Evolutionary conservation across 331 rosid species (phyloP), one percentile per base, ranked within the genome.

Genomic region (Stylosanthes scabra): DNA sequence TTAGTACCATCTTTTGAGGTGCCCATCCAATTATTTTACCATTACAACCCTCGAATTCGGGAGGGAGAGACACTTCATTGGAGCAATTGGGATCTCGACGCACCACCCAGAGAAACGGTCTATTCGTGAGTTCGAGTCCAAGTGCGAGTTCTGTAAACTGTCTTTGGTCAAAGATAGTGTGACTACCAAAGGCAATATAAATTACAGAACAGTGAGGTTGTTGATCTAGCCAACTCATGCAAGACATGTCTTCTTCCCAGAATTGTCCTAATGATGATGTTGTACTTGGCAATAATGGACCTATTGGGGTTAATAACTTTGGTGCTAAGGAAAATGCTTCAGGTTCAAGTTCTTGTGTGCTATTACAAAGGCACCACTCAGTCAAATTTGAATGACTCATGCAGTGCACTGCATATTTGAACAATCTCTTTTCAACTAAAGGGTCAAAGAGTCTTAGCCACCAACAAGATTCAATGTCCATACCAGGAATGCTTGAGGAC

Each of bases 11-110:
- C n/a, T 68, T 73, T 25, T 90, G 87, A 14, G 91, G 91, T 0
- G 87, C 64, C 96, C 91, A 90, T 8, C 47, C 60, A 6, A 87
- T 82, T 6, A 86, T 64, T 44, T 71, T 77, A 1, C 87, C 88
- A 0, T 29, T 31, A 27, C 49, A 45, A 0, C 85, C 82, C 9
- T 4, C 11, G 40, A 85, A 77, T 14, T 83, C 90, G 11, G 50
- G 65, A 0, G 83, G 85, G 70, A 52, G 77, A 16, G 41, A 5
- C 40, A 42, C 11, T 6, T 57, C 69, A 3, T 39, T 37, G 13
- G 13, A 28, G 6, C 16, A 1, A 29, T 28, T 58, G 41, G 14
- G 9, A 58, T 71, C 74, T 47, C 64, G 9, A 11, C 50, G 58
- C 40, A 78, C 59, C 57, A 71, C 82, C 82, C 78, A 78, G n/a